These are phyloP conservation scores for Pseudogymnoascus sp. DNA, from an alignment of 2,329 filamentous ascomycete species.

Conservation along the genomic window DNA sequence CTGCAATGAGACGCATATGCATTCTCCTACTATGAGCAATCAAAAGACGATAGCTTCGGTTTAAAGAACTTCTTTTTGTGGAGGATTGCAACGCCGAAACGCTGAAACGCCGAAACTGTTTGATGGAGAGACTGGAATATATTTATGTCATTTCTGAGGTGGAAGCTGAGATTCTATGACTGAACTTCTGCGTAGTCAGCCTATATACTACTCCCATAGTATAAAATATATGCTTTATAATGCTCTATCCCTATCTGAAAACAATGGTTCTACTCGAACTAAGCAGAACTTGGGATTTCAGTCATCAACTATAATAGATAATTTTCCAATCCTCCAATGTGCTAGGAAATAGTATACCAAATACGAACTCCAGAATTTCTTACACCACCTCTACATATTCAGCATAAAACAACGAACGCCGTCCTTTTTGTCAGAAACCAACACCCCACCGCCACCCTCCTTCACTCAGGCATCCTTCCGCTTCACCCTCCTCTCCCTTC, in stretches of 20 bases:
- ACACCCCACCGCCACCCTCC: background rate
- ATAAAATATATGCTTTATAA: background rate
- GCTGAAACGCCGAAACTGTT: background rate
- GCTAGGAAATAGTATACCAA: background rate
- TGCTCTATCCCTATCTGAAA: background rate
- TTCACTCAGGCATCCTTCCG: background rate
- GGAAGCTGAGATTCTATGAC: background rate
- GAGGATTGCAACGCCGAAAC: background rate
- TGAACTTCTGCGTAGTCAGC: background rate
- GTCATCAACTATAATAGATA: background rate
- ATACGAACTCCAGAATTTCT: background rate
- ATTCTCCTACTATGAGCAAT: background rate
- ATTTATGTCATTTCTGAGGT: background rate
- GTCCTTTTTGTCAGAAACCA: background rate
- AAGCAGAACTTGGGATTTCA: background rate
- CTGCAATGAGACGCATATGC: background rate
- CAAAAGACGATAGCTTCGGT: background rate
- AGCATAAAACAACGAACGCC: background rate
- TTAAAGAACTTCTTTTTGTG: background rate
- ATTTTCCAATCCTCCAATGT: background rate
- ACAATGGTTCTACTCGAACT: background rate
- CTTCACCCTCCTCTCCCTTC: slow-evolving; percentile 2
- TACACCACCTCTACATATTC: background rate
- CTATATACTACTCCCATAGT: background rate
- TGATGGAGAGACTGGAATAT: background rate